Conservation (phyloP, 768 basidiomycete species). For the Amanita polypyramis region DNA sequence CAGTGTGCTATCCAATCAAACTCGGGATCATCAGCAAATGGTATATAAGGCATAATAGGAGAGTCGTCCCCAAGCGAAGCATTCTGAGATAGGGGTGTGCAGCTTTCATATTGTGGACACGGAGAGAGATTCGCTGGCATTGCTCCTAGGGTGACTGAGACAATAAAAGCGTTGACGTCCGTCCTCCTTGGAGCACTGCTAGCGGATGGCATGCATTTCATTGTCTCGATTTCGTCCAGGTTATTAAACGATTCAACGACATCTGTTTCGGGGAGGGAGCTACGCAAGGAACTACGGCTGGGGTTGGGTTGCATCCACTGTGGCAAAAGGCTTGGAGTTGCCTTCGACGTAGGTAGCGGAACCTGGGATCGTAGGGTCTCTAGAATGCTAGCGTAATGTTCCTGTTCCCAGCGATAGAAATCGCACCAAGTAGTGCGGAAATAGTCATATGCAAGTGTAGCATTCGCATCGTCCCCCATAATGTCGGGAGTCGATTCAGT, state of each 20-base stretch:
- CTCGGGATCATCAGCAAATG: slow-evolving; percentile 47
- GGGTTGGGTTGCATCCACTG: slow-evolving; percentile 1
- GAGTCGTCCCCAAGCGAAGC: slow-evolving; percentile 50
- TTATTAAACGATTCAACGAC: neutral
- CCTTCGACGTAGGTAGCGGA: too few relatives aligned
- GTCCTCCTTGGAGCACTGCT: neutral
- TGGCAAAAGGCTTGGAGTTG: neutral
- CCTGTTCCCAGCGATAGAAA: slow-evolving; percentile 17
- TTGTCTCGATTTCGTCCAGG: neutral
- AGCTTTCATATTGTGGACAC: slow-evolving; percentile 41
- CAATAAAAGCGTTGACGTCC: neutral
- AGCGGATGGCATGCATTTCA: neutral
- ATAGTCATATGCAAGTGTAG: slow-evolving; percentile 2
- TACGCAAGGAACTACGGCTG: neutral
- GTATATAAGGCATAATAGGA: slow-evolving; percentile 46
- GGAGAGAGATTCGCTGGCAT: neutral
- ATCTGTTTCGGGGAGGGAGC: neutral
- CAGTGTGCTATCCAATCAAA: slow-evolving; percentile 35
- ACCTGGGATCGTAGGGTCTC: slow-evolving; percentile 6
- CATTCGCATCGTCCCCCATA: neutral
- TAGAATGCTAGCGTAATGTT: slow-evolving; percentile 11
- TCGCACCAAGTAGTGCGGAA: slow-evolving; percentile 12
- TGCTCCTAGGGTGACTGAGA: neutral
- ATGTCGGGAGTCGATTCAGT: neutral
- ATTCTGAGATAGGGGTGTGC: slow-evolving; percentile 37